phyloP scores from a whole-genome alignment of 129 eudicot species.

The Heracleum sosnowskyi region DNA sequence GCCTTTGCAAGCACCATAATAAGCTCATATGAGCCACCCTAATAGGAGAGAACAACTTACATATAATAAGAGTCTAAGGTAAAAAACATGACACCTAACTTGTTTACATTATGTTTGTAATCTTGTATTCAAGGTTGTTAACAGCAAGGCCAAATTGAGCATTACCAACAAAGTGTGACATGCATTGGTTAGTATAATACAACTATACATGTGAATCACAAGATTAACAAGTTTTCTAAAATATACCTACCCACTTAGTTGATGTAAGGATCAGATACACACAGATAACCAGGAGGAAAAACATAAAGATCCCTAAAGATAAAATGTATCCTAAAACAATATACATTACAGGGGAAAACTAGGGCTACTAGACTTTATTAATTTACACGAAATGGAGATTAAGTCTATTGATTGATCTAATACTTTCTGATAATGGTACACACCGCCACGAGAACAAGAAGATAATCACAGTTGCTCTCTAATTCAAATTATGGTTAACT shows the following conservation, averaged over 20 bases:
- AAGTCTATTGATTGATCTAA: not conserved
- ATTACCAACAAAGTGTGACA: not conserved
- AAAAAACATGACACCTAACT: not conserved
- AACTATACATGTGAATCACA: too few species aligned
- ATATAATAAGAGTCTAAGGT: not conserved
- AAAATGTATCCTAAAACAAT: not conserved
- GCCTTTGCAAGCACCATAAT: not conserved
- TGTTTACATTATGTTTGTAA: not conserved
- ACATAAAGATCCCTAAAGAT: not conserved
- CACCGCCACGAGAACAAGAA: slow-evolving; percentile 2
- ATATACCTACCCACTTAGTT: too few species aligned
- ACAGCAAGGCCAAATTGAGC: not conserved
- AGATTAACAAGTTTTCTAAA: not conserved
- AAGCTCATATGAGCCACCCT: not conserved
- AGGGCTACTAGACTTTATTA: not conserved
- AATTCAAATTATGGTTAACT: not conserved
- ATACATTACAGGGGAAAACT: slow-evolving; percentile 6
- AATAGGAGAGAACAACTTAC: not conserved
- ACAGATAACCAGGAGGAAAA: not conserved
- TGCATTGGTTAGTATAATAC: too few species aligned
- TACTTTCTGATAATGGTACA: not conserved
- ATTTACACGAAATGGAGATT: slow-evolving; percentile 8
- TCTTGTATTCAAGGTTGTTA: not conserved
- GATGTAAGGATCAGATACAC: not conserved
- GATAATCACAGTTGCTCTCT: not conserved